Percentiles rank a stretch among this genome's conserved stretches.
These are phyloP conservation scores for Astrothelium subdiscretum DNA, from an alignment of 495 filamentous ascomycete genomes.

Conservation along the genomic window DNA sequence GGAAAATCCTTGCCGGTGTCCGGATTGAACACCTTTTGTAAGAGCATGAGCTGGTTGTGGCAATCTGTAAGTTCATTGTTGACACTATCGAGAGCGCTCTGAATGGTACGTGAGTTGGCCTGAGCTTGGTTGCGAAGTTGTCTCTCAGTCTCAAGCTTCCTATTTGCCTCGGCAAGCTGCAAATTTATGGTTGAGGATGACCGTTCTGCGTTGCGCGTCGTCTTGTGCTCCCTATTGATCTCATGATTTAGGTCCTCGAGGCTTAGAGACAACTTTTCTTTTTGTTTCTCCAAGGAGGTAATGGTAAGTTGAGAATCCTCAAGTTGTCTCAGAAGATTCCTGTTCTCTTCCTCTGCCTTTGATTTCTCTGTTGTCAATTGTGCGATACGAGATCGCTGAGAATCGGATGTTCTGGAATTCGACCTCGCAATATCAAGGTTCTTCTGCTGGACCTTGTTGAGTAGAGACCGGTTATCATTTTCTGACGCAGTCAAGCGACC, in stretches of 20 bases:
- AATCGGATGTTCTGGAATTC: constrained; percentile 74
- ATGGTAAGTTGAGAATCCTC: constrained; percentile 77
- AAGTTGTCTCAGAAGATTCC: constrained; percentile 71
- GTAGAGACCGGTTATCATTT: constrained; percentile 87
- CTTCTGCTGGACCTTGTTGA: constrained; percentile 97
- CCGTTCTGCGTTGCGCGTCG: constrained; percentile 83
- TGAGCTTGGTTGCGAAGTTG: constrained; percentile 81
- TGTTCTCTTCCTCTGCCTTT: constrained; percentile 73
- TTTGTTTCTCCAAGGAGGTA: constrained; percentile 83
- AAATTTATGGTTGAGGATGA: constrained; percentile 67
- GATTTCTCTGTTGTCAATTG: constrained; percentile 74
- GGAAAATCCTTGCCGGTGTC: constrained; percentile 45
- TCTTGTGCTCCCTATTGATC: constrained; percentile 79
- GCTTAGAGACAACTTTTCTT: constrained; percentile 81
- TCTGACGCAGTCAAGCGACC: constrained; percentile 86
- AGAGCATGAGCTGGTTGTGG: constrained; percentile 62
- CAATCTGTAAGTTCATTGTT: constrained; percentile 71
- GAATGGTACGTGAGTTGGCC: constrained; percentile 68
- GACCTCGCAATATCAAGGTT: constrained; percentile 92
- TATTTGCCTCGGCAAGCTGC: constrained; percentile 79
- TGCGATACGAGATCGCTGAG: constrained; percentile 63
- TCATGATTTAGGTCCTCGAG: constrained; percentile 93
- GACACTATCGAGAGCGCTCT: constrained; percentile 60
- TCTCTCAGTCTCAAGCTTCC: constrained; percentile 79
- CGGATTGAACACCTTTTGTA: constrained; percentile 80